Conservation (phyloP, 108 stramenopile genomes). For the Nitzschia sp. region DNA sequence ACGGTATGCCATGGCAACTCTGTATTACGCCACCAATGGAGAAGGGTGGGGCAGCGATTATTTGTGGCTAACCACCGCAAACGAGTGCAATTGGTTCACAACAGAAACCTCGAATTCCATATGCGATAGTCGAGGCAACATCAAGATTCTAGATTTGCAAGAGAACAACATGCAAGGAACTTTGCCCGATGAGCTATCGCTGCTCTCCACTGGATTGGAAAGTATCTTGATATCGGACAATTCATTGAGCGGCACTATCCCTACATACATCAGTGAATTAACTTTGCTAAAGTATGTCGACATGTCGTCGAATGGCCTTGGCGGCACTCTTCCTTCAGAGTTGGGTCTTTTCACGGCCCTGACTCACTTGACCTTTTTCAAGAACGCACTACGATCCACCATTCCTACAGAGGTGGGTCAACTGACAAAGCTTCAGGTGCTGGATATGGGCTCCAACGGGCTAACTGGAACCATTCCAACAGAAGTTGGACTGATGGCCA, state of each 20-base stretch:
- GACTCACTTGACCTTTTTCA: conserved; percentile 16
- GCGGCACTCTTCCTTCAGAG: conserved; percentile 40
- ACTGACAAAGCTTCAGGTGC: conserved; percentile 9
- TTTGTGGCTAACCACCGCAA: conserved; percentile 31
- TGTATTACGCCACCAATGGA: conserved; percentile 58
- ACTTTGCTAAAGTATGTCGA: conserved; percentile 23
- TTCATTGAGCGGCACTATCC: conserved; percentile 22
- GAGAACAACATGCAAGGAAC: conserved; percentile 45
- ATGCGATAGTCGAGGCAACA: conserved; percentile 16
- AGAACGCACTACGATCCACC: conserved; percentile 23
- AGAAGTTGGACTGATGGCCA: conserved; percentile 33
- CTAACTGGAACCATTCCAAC: conserved; percentile 44
- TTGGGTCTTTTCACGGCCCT: conserved; percentile 28
- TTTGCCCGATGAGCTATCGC: conserved; percentile 30
- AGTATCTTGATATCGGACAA: conserved; percentile 10
- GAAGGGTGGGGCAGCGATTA: conserved; percentile 33
- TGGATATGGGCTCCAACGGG: conserved; percentile 29
- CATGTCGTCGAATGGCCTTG: conserved; percentile 39
- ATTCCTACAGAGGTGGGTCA: conserved; percentile 14
- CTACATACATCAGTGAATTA: conserved; percentile 12
- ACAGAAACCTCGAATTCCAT: conserved; percentile 2
- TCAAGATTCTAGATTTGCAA: conserved; percentile 32
- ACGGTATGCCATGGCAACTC: conserved; percentile 49
- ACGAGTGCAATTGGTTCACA: conserved; percentile 46
- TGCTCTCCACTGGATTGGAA: conserved; percentile 30